Evolutionary conservation across 2,329 filamentous ascomycete species (phyloP).

Genomic region (Coleophoma cylindrospora): DNA sequence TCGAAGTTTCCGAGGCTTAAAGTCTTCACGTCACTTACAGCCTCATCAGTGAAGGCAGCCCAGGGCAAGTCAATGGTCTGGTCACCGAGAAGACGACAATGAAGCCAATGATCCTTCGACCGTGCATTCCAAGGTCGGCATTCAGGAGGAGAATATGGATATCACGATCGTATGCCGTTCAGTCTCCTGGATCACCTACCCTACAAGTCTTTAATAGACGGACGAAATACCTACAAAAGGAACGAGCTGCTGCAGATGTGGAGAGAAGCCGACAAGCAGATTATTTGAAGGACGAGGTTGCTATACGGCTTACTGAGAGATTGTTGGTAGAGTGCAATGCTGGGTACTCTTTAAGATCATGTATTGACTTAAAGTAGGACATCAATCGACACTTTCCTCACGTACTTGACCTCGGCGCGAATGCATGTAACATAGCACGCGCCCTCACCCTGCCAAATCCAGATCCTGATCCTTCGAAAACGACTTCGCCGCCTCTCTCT

Average conservation of each 20-base stretch:
- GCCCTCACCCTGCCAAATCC: conserved; percentile 69
- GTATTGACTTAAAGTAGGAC: conserved; percentile 48
- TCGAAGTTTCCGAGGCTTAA: neutral
- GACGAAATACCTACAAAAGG: conserved; percentile 87
- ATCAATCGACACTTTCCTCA: conserved; percentile 84
- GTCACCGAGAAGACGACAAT: conserved; percentile 9
- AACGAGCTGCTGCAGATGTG: conserved; percentile 69
- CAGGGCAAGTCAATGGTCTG: neutral
- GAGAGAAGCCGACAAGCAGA: conserved; percentile 76
- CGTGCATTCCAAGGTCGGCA: conserved; percentile 14
- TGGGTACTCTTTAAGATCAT: neutral
- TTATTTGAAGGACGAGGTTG: conserved; percentile 92
- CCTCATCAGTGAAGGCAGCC: neutral
- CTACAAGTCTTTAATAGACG: conserved; percentile 88
- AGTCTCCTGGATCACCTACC: conserved; percentile 69
- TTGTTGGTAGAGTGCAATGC: conserved; percentile 55
- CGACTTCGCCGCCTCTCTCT: conserved; percentile 58
- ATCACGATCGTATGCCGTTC: conserved; percentile 66
- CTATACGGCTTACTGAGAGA: conserved; percentile 75
- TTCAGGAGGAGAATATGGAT: conserved; percentile 11
- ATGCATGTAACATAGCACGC: conserved; percentile 89
- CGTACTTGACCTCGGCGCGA: conserved; percentile 89
- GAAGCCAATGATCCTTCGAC: conserved; percentile 17
- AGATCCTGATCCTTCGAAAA: conserved; percentile 51
- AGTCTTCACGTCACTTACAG: neutral